Conservation (phyloP, 768 basidiomycete genomes). For the Mycena filopes region DNA sequence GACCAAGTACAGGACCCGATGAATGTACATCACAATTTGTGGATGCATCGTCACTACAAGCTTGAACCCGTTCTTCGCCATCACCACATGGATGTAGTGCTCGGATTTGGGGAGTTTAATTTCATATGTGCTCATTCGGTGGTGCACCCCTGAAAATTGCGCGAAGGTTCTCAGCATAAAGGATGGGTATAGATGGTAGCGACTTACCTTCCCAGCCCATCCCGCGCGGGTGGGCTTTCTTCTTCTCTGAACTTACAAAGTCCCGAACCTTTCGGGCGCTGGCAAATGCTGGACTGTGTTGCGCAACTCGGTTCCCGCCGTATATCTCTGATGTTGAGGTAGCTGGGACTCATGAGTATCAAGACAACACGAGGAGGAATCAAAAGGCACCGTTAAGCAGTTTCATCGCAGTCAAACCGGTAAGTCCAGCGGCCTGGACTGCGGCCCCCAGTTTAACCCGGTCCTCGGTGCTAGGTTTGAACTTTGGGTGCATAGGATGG, state of each 20-base stretch:
- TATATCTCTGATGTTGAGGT: neutral
- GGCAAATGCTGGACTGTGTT: slow-evolving; percentile 12
- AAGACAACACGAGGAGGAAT: neutral
- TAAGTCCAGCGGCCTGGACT: neutral
- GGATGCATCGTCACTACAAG: slow-evolving; percentile 20
- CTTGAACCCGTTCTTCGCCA: neutral
- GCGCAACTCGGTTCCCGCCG: neutral
- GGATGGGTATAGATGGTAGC: too few species aligned
- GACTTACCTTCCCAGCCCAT: slow-evolving; percentile 16
- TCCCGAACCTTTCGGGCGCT: slow-evolving; percentile 7
- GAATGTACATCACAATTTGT: slow-evolving; percentile 7
- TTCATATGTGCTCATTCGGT: neutral
- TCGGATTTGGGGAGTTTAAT: neutral
- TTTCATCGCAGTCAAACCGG: slow-evolving; percentile 1
- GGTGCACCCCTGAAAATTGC: neutral
- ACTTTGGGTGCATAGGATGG: slow-evolving; percentile 15
- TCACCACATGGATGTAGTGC: slow-evolving; percentile 9
- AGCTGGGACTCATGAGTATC: neutral
- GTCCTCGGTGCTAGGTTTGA: slow-evolving; percentile 16
- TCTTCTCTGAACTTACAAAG: neutral
- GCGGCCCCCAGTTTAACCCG: neutral
- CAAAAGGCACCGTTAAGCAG: slow-evolving; percentile 10
- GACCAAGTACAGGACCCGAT: slow-evolving; percentile 16
- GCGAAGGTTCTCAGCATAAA: neutral
- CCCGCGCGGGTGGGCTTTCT: slow-evolving; percentile 10